These are phyloP conservation scores for Botrytis sinoallii DNA, from an alignment of 2,329 filamentous ascomycete species.

Conservation along the genomic window DNA sequence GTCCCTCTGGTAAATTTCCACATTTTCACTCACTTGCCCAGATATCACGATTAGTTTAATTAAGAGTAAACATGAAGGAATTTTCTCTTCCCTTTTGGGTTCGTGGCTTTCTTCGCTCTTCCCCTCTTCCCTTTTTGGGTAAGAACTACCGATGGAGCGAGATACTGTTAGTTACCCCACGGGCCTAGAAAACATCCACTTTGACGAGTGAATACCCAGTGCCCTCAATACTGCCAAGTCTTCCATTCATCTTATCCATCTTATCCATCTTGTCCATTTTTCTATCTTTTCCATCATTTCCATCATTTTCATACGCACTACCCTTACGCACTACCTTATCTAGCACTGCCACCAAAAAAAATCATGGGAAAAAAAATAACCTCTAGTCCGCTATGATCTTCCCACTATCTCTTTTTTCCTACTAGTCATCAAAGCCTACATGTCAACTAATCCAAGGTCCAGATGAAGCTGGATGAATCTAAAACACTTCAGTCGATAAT, in stretches of 20 bases:
- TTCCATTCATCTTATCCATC: not conserved
- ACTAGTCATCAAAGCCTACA: not conserved
- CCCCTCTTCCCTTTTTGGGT: not conserved
- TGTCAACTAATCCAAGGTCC: conserved; percentile 1
- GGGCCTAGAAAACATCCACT: not conserved
- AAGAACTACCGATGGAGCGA: not conserved
- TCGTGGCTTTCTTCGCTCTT: not conserved
- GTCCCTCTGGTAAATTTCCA: not conserved
- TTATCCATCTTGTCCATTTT: not conserved
- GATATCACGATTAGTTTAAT: not conserved
- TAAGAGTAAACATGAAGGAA: not conserved
- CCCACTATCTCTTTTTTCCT: not conserved
- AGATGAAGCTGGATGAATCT: not conserved
- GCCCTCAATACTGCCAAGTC: not conserved
- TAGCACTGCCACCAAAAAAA: not conserved
- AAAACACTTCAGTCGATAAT: not conserved
- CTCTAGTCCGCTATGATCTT: not conserved
- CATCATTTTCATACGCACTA: not conserved
- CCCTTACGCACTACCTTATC: not conserved
- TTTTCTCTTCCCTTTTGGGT: not conserved
- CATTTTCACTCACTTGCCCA: not conserved
- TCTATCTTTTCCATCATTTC: not conserved
- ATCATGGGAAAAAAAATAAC: not conserved
- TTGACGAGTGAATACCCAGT: not conserved
- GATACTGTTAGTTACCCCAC: not conserved